Evolutionary conservation across 106 monocot species (phyloP).

Genomic region (Platanthera guangdongensis): DNA sequence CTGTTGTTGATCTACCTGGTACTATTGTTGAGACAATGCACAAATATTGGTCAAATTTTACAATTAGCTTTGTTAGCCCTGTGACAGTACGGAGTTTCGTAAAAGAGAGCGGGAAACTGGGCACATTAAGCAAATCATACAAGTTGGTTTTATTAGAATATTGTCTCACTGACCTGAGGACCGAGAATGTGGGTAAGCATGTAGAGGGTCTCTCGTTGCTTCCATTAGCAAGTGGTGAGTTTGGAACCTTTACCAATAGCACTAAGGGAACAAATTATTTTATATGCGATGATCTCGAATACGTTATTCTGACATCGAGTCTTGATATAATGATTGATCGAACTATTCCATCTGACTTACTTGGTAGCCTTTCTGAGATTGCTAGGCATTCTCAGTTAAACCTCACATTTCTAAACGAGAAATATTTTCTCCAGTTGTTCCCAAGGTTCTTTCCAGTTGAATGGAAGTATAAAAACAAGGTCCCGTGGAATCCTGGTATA

Average conservation of each 20-base stretch:
- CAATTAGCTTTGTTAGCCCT: conserved; percentile 50
- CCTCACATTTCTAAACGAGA: conserved; percentile 45
- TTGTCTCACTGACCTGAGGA: conserved; percentile 61
- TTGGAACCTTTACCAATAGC: conserved; percentile 42
- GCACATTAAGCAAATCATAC: conserved; percentile 34
- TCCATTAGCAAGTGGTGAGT: conserved; percentile 80
- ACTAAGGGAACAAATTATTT: conserved; percentile 37
- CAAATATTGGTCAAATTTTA: conserved; percentile 26
- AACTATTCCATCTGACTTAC: conserved; percentile 42
- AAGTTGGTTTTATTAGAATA: conserved; percentile 80
- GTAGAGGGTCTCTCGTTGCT: conserved; percentile 65
- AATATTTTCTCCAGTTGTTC: conserved; percentile 56
- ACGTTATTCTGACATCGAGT: conserved; percentile 44
- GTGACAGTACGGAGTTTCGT: conserved; percentile 62
- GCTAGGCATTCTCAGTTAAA: conserved; percentile 49
- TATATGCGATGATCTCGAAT: conserved; percentile 75
- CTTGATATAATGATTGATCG: conserved; percentile 59
- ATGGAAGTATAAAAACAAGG: conserved; percentile 66
- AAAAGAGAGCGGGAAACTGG: conserved; percentile 26
- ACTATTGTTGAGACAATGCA: conserved; percentile 50
- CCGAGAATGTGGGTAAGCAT: conserved; percentile 46
- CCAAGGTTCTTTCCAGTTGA: conserved; percentile 63
- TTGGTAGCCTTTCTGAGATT: conserved; percentile 52
- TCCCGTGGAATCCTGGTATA: conserved; percentile 54
- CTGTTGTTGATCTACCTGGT: conserved; percentile 53